Evolutionary conservation across 305 asterid genomes (phyloP).

Genomic region (Plantago rigida): DNA sequence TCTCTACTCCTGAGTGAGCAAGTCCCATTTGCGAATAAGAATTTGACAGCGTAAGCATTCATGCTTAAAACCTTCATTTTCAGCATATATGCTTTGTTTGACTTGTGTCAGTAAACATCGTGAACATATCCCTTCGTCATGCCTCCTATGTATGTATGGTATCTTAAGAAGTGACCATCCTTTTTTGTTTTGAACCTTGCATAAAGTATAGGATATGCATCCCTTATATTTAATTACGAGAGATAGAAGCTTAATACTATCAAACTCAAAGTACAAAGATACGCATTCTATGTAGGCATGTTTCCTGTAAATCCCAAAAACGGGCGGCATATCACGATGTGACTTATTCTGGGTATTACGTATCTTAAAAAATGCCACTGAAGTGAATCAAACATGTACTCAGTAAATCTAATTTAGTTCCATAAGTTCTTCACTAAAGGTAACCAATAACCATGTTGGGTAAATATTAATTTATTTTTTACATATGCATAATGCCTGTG

Average conservation of each 20-base stretch:
- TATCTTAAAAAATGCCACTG: too few relatives aligned
- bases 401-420: too few relatives aligned
- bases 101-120: not conserved
- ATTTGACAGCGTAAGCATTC: conserved; percentile 64
- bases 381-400: too few relatives aligned
- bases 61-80: conserved; percentile 3
- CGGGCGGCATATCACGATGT: not conserved
- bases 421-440: too few relatives aligned
- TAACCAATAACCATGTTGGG: too few relatives aligned
- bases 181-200: not conserved
- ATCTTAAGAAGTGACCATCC: not conserved
- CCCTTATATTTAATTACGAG: too few relatives aligned
- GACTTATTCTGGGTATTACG: too few relatives aligned
- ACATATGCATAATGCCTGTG: too few relatives aligned
- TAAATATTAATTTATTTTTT: too few relatives aligned
- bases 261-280: not conserved
- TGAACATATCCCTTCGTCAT: not conserved
- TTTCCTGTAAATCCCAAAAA: not conserved
- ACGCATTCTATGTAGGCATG: not conserved
- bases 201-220: too few relatives aligned
- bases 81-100: conserved; percentile 9
- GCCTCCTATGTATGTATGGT: not conserved
- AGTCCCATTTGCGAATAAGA: conserved; percentile 68
- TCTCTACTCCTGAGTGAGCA: conserved; percentile 71
- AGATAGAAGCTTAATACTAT: too few relatives aligned